A percentile compares a stretch with the other conserved stretches of the same genome.
phyloP scores from a whole-genome alignment of 352 stramenopile genomes.

The Pythium rhizo-oryzae region DNA sequence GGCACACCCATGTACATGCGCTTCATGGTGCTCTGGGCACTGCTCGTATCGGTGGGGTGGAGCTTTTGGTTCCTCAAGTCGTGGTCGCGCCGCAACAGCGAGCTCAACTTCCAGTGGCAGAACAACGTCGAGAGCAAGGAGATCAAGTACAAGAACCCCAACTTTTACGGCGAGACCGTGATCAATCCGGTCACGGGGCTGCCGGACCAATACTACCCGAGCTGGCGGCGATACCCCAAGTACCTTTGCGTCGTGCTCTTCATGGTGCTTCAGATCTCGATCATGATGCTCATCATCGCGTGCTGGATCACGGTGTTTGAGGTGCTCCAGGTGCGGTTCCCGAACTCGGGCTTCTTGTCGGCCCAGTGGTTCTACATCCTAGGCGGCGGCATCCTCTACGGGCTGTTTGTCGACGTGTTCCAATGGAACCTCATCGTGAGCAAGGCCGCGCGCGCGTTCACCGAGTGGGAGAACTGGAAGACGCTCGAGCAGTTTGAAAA shows the following conservation, averaged over 20 bases:
- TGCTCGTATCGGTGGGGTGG: constrained; percentile 80
- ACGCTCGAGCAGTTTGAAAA: constrained; percentile 85
- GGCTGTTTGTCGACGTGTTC: constrained; percentile 82
- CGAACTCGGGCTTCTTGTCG: constrained; percentile 60
- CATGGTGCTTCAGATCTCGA: constrained; percentile 80
- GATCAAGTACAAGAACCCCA: constrained; percentile 77
- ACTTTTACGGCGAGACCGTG: constrained; percentile 58
- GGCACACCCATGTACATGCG: constrained; percentile 84
- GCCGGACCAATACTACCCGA: constrained; percentile 65
- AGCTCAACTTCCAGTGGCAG: constrained; percentile 73
- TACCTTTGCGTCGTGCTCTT: constrained; percentile 63
- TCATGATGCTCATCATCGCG: constrained; percentile 86
- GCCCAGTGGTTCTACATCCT: constrained; percentile 86
- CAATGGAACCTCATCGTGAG: constrained; percentile 85
- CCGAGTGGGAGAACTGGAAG: constrained; percentile 87
- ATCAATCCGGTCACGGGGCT: constrained; percentile 71
- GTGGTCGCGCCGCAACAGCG: constrained; percentile 76
- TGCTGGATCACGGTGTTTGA: constrained; percentile 87
- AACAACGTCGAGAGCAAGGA: constrained; percentile 68
- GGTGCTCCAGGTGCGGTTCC: constrained; percentile 74
- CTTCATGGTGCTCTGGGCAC: constrained; percentile 67
- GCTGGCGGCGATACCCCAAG: constrained; percentile 77
- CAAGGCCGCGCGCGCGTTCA: constrained; percentile 67
- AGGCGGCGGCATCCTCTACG: constrained; percentile 73
- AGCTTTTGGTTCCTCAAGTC: constrained; percentile 83